Percentiles rank a stretch among this genome's conserved stretches.
Conservation (phyloP, 2,329 filamentous ascomycete species). For the Fusarium fracticaudum region DNA sequence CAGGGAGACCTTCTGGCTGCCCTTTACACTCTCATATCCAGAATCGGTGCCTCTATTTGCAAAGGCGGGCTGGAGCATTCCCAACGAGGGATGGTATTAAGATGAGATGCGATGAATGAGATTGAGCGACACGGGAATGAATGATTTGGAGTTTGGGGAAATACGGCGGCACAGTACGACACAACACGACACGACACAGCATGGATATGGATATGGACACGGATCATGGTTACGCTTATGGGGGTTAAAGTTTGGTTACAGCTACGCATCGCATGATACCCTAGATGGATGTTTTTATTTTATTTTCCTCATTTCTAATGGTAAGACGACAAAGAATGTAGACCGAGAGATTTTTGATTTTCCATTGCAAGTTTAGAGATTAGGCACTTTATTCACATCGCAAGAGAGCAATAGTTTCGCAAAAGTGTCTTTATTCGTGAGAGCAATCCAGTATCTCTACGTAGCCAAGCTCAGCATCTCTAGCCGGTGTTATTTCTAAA, state of each 20-base stretch:
- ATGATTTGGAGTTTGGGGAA: slow-evolving; percentile 17
- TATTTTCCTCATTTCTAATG: slow-evolving; percentile 9
- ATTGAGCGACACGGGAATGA: no score
- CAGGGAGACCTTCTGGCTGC: slow-evolving; percentile 44
- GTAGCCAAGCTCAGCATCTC: background rate
- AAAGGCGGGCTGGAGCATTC: slow-evolving; percentile 43
- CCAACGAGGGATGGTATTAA: slow-evolving; percentile 13
- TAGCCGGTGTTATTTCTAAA: background rate
- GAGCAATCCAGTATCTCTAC: background rate
- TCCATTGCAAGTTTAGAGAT: background rate
- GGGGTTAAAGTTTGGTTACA: slow-evolving; percentile 7
- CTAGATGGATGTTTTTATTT: slow-evolving; percentile 1
- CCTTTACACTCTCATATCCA: slow-evolving; percentile 45
- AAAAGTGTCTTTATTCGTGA: background rate
- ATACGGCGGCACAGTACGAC: background rate
- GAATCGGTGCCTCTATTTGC: slow-evolving; percentile 44
- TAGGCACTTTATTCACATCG: background rate
- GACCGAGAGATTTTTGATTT: background rate
- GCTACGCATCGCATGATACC: slow-evolving; percentile 22
- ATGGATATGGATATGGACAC: background rate
- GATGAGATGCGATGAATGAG: background rate
- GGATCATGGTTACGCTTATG: background rate
- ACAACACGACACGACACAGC: background rate
- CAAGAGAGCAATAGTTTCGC: no score
- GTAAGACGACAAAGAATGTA: background rate